phyloP scores from a whole-genome alignment of 371 early-diverging fungal species.

The Lichtheimia corymbifera region DNA sequence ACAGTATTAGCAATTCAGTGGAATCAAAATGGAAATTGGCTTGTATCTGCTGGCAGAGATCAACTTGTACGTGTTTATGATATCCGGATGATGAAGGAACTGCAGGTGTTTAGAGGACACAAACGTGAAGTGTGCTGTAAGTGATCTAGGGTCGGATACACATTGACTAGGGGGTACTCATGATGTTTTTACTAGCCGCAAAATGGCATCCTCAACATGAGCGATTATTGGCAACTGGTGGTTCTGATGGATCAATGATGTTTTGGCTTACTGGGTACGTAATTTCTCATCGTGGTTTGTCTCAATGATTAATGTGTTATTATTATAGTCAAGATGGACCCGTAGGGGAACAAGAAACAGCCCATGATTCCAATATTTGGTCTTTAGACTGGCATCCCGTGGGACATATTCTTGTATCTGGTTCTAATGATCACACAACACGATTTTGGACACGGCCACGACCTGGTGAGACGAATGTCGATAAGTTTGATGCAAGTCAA shows the following conservation, averaged over 20 bases:
- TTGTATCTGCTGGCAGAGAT: constrained; percentile 95
- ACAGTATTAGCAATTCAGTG: constrained; percentile 91
- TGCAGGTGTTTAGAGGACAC: constrained; percentile 91
- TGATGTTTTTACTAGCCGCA: constrained; percentile 55
- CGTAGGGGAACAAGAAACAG: constrained; percentile 81
- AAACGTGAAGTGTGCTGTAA: constrained; percentile 94
- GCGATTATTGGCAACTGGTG: constrained; percentile 91
- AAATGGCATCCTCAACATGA: constrained; percentile 97
- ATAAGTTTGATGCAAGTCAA: constrained; percentile 62
- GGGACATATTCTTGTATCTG: constrained; percentile 97
- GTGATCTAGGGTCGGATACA: constrained; percentile 15
- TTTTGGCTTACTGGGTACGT: constrained; percentile 89
- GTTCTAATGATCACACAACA: constrained; percentile 97
- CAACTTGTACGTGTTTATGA: constrained; percentile 96
- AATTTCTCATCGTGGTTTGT: not conserved
- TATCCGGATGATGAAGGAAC: constrained; percentile 94
- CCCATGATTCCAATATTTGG: constrained; percentile 98
- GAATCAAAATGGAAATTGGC: constrained; percentile 98
- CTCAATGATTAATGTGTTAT: not conserved
- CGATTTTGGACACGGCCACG: constrained; percentile 98
- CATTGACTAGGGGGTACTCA: not conserved
- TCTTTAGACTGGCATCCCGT: constrained; percentile 99
- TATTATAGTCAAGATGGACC: constrained; percentile 55
- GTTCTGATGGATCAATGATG: constrained; percentile 91
- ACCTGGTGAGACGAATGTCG: constrained; percentile 80